Conservation (phyloP, 1,284 basidiomycete genomes). For the Fomitopsis betulina region DNA sequence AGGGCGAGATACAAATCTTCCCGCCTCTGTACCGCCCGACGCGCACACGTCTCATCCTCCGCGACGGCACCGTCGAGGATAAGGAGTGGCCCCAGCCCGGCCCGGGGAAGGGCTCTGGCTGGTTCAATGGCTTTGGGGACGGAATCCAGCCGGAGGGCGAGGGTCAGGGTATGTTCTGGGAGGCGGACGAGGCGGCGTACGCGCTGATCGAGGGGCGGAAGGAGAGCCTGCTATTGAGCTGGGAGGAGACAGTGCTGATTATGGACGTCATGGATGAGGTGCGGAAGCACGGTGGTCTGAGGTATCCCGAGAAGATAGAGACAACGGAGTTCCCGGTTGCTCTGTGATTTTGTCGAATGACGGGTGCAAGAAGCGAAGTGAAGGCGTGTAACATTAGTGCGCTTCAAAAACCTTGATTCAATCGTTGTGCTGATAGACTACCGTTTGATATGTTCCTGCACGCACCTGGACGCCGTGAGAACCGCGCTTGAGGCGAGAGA, state of each 20-base stretch:
- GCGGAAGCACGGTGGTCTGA: neutral
- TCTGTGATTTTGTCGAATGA: neutral
- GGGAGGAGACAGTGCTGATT: conserved; percentile 1
- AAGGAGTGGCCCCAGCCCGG: conserved; percentile 1
- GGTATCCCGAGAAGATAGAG: conserved; percentile 1
- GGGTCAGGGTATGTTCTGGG: conserved; percentile 2
- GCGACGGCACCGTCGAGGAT: neutral
- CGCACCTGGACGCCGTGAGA: too few species aligned
- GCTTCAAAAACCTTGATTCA: too few species aligned
- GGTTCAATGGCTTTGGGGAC: neutral
- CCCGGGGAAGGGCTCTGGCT: neutral
- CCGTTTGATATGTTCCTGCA: too few species aligned
- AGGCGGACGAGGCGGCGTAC: neutral
- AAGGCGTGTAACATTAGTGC: neutral
- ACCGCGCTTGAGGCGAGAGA: too few species aligned
- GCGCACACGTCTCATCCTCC: neutral
- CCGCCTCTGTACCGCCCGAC: conserved; percentile 1
- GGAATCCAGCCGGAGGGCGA: neutral
- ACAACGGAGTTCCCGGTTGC: neutral
- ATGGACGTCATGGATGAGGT: conserved; percentile 1
- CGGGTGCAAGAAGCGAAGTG: neutral
- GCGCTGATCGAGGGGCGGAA: neutral
- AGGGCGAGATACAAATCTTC: neutral
- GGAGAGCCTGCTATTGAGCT: conserved; percentile 1
- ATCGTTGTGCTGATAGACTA: too few species aligned